Percentiles rank a stretch among this genome's conserved stretches.
Evolutionary conservation across 2,329 filamentous ascomycete genomes (phyloP).

Genomic region (Colletotrichum musicola): DNA sequence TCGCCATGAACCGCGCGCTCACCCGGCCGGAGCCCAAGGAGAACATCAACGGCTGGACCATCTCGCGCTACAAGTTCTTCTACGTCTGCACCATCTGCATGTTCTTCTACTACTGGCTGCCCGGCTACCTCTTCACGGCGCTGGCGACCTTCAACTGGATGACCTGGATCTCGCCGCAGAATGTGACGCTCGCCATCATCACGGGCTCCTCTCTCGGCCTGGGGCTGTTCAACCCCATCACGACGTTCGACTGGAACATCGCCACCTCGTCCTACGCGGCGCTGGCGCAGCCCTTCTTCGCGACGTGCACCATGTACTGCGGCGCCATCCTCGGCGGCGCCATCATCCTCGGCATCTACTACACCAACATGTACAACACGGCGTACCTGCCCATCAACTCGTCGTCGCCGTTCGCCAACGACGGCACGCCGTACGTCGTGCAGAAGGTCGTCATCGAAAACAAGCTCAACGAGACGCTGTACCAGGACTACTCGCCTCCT

Average conservation of each 20-base stretch:
- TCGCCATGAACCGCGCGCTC: constrained; percentile 51
- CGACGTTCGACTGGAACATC: constrained; percentile 65
- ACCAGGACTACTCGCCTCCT: constrained; percentile 58
- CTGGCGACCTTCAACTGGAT: constrained; percentile 62
- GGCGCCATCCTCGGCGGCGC: constrained; percentile 51
- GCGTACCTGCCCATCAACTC: constrained; percentile 64
- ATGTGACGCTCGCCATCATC: constrained; percentile 56
- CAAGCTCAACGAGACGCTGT: constrained; percentile 52
- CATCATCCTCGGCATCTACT: constrained; percentile 57
- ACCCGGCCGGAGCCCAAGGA: constrained; percentile 51
- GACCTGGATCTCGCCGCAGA: constrained; percentile 62
- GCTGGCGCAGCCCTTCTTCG: constrained; percentile 56
- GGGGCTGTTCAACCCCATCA: constrained; percentile 60
- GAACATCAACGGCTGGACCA: constrained; percentile 57
- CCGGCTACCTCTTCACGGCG: constrained; percentile 58
- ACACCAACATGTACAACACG: constrained; percentile 57
- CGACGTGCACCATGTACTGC: constrained; percentile 51
- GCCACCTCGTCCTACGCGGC: constrained; percentile 54
- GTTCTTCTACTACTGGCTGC: constrained; percentile 63
- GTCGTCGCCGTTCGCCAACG: constrained; percentile 59
- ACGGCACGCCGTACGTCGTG: constrained; percentile 51
- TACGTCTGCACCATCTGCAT: constrained; percentile 52
- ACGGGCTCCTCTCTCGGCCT: constrained; percentile 57
- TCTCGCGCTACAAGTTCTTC: constrained; percentile 60
- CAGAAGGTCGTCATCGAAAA: constrained; percentile 53